A percentile compares a stretch with the other conserved stretches of the same genome.
Evolutionary conservation across 345 rosid species (phyloP).

Genomic region (Dipteronia dyeriana): DNA sequence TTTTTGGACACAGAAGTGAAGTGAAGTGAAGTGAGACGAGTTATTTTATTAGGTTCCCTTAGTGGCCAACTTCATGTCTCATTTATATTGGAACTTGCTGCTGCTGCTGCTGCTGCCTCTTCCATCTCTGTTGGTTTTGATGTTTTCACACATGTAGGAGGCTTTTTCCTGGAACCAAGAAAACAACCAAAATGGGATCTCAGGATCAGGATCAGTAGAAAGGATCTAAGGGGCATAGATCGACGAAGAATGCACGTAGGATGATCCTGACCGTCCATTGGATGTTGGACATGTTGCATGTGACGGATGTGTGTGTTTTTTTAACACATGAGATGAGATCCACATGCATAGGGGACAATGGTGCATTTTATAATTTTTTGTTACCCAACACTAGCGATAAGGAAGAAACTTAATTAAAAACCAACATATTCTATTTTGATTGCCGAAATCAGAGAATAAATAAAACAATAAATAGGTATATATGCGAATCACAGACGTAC

Average conservation of each 20-base stretch:
- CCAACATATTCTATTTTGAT: slow-evolving; percentile 12
- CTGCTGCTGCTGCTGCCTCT: background rate
- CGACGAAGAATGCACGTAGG: background rate
- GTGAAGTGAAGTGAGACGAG: background rate
- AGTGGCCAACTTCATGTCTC: background rate
- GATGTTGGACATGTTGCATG: slow-evolving; percentile 10
- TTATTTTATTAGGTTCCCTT: slow-evolving; percentile 5
- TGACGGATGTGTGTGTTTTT: slow-evolving; percentile 4
- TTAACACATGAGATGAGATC: background rate
- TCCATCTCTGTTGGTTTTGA: background rate
- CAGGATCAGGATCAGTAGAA: background rate
- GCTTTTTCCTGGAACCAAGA: slow-evolving; percentile 4
- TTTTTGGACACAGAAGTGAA: background rate
- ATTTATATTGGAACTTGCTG: background rate
- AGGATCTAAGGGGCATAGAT: background rate
- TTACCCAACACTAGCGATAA: background rate
- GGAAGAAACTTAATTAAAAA: background rate
- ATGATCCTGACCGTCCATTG: background rate
- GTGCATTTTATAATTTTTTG: slow-evolving; percentile 1
- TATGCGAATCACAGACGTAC: slow-evolving; percentile 9
- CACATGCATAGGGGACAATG: slow-evolving; percentile 9
- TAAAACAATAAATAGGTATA: slow-evolving; percentile 6
- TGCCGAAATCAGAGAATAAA: slow-evolving; percentile 11
- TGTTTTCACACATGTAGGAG: background rate
- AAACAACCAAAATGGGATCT: background rate